Conservation (phyloP, 225 moss, liverwort and hornwort species). For the Straminergon stramineum region DNA sequence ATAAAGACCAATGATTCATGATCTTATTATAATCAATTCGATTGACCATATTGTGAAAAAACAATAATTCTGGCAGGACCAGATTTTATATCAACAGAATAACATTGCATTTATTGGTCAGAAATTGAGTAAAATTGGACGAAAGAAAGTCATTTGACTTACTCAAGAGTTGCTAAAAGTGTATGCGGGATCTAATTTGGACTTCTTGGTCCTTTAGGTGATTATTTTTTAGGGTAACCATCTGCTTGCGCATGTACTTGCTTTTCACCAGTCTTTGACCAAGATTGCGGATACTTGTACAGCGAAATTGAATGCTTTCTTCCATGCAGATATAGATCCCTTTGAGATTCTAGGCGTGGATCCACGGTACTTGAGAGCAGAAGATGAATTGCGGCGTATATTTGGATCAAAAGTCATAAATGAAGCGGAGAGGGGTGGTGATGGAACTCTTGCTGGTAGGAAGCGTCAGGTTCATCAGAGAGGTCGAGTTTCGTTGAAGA, state of each 20-base stretch:
- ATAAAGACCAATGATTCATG: background rate
- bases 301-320: background rate
- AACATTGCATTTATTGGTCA: background rate
- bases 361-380: slow-evolving; percentile 60
- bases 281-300: background rate
- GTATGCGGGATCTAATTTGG: background rate
- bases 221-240: background rate
- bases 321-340: slow-evolving; percentile 20
- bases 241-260: background rate
- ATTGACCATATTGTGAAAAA: background rate
- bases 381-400: slow-evolving; percentile 81
- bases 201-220: background rate
- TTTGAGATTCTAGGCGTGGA: slow-evolving; percentile 55
- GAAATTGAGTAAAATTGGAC: background rate
- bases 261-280: background rate
- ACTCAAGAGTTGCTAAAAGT: no score
- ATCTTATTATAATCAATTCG: background rate
- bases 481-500: slow-evolving; percentile 56
- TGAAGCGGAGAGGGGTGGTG: slow-evolving; percentile 51
- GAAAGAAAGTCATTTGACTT: background rate
- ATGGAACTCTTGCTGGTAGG: slow-evolving; percentile 30
- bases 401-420: slow-evolving; percentile 92
- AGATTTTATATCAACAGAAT: background rate
- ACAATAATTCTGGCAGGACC: background rate
- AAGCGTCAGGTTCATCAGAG: slow-evolving; percentile 59